Evolutionary conservation across 331 rosid species (phyloP).

Genomic region (Quercus phellos): DNA sequence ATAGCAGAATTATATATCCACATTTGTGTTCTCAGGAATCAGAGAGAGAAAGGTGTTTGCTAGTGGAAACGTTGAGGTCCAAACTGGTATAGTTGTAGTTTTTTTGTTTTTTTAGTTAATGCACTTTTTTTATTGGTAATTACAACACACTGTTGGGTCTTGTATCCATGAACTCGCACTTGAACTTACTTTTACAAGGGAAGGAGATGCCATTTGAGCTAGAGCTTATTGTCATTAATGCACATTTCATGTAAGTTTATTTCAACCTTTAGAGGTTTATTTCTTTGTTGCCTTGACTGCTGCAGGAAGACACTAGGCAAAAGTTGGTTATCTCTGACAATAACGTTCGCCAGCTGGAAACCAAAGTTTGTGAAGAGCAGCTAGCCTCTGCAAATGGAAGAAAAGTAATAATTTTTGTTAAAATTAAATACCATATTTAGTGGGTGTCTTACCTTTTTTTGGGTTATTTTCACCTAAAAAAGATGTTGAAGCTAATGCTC

Average conservation of each 20-base stretch:
- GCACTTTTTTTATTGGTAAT: too few species aligned
- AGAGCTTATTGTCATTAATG: background rate
- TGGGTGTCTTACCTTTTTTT: constrained; percentile 14
- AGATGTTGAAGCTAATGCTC: constrained; percentile 20
- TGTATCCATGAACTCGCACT: too few species aligned
- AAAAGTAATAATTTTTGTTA: constrained; percentile 40
- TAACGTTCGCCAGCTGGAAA: constrained; percentile 81
- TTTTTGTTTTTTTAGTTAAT: too few species aligned
- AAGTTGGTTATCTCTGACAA: constrained; percentile 75
- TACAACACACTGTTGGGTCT: too few species aligned
- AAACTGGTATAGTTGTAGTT: constrained; percentile 63
- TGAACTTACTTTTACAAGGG: too few species aligned
- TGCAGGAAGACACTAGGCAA: constrained; percentile 86
- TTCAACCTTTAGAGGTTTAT: constrained; percentile 15
- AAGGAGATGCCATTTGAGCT: background rate
- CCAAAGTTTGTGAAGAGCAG: constrained; percentile 64
- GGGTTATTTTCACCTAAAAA: constrained; percentile 19
- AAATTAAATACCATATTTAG: background rate
- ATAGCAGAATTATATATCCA: constrained; percentile 3
- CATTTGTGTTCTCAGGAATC: constrained; percentile 56
- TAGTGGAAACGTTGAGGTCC: constrained; percentile 75
- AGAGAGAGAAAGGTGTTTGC: constrained; percentile 62
- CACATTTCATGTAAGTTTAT: background rate
- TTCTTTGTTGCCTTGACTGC: constrained; percentile 24
- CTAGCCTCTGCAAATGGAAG: constrained; percentile 48